Evolutionary conservation across 768 basidiomycete genomes (phyloP).

Genomic region (Floccularia luteovirens): DNA sequence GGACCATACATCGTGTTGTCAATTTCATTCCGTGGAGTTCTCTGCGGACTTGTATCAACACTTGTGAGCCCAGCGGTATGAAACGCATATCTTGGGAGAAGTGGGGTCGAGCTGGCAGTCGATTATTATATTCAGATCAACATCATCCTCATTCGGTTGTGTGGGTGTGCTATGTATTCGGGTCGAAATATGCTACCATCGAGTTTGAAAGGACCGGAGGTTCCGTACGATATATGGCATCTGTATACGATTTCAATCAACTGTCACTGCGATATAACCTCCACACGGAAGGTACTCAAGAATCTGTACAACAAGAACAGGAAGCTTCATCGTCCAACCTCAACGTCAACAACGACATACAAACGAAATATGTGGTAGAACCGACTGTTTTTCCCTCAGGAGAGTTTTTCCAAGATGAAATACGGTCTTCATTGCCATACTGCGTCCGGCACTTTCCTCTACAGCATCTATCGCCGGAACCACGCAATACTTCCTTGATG

Average conservation of each 20-base stretch:
- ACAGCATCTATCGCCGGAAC: no score
- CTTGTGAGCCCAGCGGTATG: slow-evolving; percentile 9
- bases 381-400: slow-evolving; percentile 13
- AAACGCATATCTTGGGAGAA: slow-evolving; percentile 29
- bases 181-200: slow-evolving; percentile 32
- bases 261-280: slow-evolving; percentile 20
- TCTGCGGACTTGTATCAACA: slow-evolving; percentile 25
- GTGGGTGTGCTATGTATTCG: slow-evolving; percentile 59
- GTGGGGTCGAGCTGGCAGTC: slow-evolving; percentile 45
- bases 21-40: slow-evolving; percentile 36
- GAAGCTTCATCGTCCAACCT: background rate
- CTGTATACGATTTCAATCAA: slow-evolving; percentile 48
- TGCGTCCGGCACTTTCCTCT: slow-evolving; percentile 22
- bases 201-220: slow-evolving; percentile 7
- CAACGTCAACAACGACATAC: slow-evolving; percentile 3
- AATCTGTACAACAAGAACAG: background rate
- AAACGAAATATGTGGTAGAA: slow-evolving; percentile 12
- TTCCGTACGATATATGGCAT: slow-evolving; percentile 14
- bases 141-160: slow-evolving; percentile 26
- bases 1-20: slow-evolving; percentile 20
- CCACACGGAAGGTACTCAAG: slow-evolving; percentile 6
- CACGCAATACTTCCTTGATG: slow-evolving; percentile 33
- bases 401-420: slow-evolving; percentile 30
- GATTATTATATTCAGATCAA: slow-evolving; percentile 25
- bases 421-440: slow-evolving; percentile 41